Evolutionary conservation across 768 basidiomycete genomes (phyloP).

Genomic region (Lentinus tigrinus): DNA sequence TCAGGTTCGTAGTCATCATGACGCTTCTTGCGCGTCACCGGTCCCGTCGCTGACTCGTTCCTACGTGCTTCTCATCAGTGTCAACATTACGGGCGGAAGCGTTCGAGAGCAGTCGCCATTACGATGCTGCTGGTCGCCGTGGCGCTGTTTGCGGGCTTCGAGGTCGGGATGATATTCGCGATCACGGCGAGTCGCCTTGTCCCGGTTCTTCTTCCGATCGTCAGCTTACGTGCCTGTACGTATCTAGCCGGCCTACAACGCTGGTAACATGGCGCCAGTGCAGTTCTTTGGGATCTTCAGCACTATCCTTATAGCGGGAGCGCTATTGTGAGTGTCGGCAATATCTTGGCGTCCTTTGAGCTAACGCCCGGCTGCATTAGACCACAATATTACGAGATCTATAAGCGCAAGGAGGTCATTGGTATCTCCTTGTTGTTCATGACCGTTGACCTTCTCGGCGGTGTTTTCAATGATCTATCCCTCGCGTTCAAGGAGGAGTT

Average conservation of each 20-base stretch:
- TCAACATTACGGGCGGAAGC: slow-evolving; percentile 57
- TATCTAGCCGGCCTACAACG: slow-evolving; percentile 35
- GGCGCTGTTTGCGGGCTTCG: slow-evolving; percentile 51
- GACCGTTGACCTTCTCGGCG: slow-evolving; percentile 65
- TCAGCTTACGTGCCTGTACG: background rate
- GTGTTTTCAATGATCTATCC: slow-evolving; percentile 66
- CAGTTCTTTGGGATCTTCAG: slow-evolving; percentile 62
- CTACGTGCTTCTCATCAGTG: slow-evolving; percentile 43
- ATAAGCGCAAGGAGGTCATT: slow-evolving; percentile 55
- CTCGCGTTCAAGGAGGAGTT: slow-evolving; percentile 65
- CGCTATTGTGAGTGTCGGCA: slow-evolving; percentile 37
- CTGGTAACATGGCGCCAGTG: slow-evolving; percentile 38
- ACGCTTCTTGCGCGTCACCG: background rate
- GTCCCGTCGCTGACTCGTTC: background rate
- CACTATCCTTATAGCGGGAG: slow-evolving; percentile 54
- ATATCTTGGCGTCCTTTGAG: no score
- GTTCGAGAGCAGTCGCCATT: slow-evolving; percentile 35
- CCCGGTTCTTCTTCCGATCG: background rate
- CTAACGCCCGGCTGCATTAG: slow-evolving; percentile 32
- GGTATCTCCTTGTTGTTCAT: slow-evolving; percentile 75
- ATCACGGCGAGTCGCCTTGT: slow-evolving; percentile 41
- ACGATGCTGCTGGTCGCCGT: slow-evolving; percentile 39
- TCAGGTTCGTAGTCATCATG: slow-evolving; percentile 43
- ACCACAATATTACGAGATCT: slow-evolving; percentile 80
- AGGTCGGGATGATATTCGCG: slow-evolving; percentile 59